A percentile compares a stretch with the other conserved stretches of the same genome.
These are phyloP conservation scores for Microcyclospora tardicrescens DNA, from an alignment of 2,329 filamentous ascomycete species.

Conservation along the genomic window DNA sequence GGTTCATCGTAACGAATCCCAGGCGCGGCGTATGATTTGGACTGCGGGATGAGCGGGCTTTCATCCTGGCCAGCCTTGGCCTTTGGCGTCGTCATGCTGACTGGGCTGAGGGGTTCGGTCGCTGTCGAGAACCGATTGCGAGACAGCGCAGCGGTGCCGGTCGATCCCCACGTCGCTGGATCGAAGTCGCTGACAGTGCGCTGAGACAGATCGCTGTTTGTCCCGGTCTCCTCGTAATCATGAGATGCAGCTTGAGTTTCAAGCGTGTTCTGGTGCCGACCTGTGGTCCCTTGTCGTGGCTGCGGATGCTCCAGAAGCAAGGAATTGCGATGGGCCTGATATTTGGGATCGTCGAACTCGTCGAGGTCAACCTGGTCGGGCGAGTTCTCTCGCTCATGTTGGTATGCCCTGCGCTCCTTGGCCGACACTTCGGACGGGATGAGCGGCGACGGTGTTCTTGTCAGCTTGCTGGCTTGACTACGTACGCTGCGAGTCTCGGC, in stretches of 20 bases:
- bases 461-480: constrained; percentile 23
- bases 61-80: constrained; percentile 43
- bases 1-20: constrained; percentile 3
- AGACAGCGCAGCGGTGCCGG: constrained; percentile 20
- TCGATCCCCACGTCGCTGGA: constrained; percentile 36
- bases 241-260: constrained; percentile 62
- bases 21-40: constrained; percentile 11
- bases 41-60: constrained; percentile 43
- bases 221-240: constrained; percentile 28
- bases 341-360: constrained; percentile 53
- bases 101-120: constrained; percentile 14
- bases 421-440: constrained; percentile 39
- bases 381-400: constrained; percentile 10
- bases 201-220: constrained; percentile 23
- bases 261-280: constrained; percentile 59
- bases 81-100: constrained; percentile 20
- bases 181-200: constrained; percentile 26
- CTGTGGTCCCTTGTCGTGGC: constrained; percentile 58
- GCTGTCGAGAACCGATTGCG: constrained; percentile 17
- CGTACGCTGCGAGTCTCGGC: constrained; percentile 20
- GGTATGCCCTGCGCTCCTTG: constrained; percentile 8
- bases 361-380: constrained; percentile 16
- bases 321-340: constrained; percentile 69
- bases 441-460: constrained; percentile 38
- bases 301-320: constrained; percentile 70